Evolutionary conservation across 2,329 filamentous ascomycete genomes (phyloP).

Genomic region (Byssoonygena ceratinophila): DNA sequence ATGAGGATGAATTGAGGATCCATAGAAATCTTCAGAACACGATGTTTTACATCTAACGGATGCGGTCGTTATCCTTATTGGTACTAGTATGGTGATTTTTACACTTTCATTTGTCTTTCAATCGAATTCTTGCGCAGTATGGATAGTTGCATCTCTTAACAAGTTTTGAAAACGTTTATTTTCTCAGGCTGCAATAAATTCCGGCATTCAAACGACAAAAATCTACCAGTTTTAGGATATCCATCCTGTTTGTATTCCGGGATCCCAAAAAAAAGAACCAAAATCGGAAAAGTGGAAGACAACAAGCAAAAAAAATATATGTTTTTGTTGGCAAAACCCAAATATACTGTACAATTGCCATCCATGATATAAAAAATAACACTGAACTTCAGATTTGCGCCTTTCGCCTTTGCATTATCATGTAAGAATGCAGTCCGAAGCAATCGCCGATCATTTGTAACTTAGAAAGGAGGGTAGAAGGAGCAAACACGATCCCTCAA

Average conservation of each 20-base stretch:
- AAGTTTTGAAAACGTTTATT: too few relatives aligned
- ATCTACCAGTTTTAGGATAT: too few relatives aligned
- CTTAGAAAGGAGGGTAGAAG: not conserved
- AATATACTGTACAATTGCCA: not conserved
- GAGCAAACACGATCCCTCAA: not conserved
- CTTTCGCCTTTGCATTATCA: not conserved
- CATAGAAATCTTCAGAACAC: slow-evolving; percentile 25
- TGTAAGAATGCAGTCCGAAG: not conserved
- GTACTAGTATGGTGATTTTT: not conserved
- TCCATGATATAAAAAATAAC: not conserved
- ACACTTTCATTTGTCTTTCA: too few relatives aligned
- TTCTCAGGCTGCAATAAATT: too few relatives aligned
- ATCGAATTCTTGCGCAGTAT: not conserved
- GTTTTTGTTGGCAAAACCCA: not conserved
- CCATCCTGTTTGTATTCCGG: too few relatives aligned
- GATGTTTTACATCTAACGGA: slow-evolving; percentile 31
- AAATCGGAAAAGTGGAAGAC: too few relatives aligned
- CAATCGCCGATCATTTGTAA: not conserved
- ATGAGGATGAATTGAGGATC: slow-evolving; percentile 20
- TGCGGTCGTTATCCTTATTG: not conserved
- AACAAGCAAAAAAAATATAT: too few relatives aligned
- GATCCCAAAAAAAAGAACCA: too few relatives aligned
- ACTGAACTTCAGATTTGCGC: not conserved
- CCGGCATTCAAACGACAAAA: too few relatives aligned
- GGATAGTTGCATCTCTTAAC: not conserved